phyloP scores from a whole-genome alignment of 1,284 basidiomycete species.

The Polyporus tsugae region DNA sequence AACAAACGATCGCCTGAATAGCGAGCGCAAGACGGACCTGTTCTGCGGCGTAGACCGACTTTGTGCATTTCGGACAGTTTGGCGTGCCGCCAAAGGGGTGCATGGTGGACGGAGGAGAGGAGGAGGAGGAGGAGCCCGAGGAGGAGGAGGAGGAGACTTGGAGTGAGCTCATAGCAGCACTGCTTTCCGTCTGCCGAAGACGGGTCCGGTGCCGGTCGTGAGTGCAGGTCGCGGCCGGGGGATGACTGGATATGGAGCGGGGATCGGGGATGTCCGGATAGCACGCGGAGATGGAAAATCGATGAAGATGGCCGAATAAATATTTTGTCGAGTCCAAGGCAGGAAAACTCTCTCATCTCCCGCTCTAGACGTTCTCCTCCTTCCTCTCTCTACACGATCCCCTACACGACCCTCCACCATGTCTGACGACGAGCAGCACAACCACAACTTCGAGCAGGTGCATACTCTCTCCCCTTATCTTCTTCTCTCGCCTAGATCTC shows the following conservation, averaged over 20 bases:
- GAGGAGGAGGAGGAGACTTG: neutral
- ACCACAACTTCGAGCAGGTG: slow-evolving; percentile 89
- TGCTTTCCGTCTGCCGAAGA: neutral
- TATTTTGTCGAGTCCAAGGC: slow-evolving; percentile 26
- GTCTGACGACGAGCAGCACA: slow-evolving; percentile 92
- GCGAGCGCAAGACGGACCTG: slow-evolving; percentile 53
- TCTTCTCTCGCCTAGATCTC: slow-evolving; percentile 18
- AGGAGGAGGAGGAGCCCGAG: neutral
- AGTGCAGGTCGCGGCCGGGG: neutral
- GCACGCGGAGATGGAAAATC: slow-evolving; percentile 41
- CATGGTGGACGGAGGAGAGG: slow-evolving; percentile 47
- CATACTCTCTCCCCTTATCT: slow-evolving; percentile 17
- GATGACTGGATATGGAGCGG: slow-evolving; percentile 11
- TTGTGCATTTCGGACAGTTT: slow-evolving; percentile 70
- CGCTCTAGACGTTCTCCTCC: slow-evolving; percentile 31
- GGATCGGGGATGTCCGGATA: slow-evolving; percentile 42
- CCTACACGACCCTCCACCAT: slow-evolving; percentile 54
- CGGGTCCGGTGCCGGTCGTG: neutral
- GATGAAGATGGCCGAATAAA: slow-evolving; percentile 30
- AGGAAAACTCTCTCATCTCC: slow-evolving; percentile 22
- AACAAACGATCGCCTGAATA: slow-evolving; percentile 13
- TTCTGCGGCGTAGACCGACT: slow-evolving; percentile 82
- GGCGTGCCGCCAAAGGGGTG: slow-evolving; percentile 73
- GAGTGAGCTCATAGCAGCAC: slow-evolving; percentile 4
- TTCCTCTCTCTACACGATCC: slow-evolving; percentile 22